These are phyloP conservation scores for Paramecium pentaurelia DNA, from an alignment of 73 alveolate genomes.

Conservation along the genomic window DNA sequence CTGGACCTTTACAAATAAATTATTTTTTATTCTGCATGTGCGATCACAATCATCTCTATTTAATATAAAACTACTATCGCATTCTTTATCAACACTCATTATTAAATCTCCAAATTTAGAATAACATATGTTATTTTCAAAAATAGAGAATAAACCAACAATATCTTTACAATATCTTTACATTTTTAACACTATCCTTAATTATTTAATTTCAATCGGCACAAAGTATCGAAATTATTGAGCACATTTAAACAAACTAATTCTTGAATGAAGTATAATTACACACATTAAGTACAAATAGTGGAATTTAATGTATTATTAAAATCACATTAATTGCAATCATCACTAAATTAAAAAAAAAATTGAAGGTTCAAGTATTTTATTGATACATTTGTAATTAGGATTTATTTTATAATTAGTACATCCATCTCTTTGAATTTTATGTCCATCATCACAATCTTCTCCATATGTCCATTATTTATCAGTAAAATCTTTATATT, in stretches of 20 bases:
- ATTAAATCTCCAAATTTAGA: not conserved
- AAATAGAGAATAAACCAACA: not conserved
- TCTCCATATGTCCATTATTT: not conserved
- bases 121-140: not conserved
- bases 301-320: not conserved
- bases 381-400: not conserved
- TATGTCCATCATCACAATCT: constrained; percentile 13
- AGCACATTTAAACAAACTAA: not conserved
- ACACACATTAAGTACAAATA: not conserved
- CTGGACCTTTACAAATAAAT: not conserved
- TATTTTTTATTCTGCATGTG: not conserved
- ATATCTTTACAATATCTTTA: too few species aligned
- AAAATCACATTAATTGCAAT: not conserved
- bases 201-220: not conserved
- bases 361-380: not conserved
- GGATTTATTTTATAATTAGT: not conserved
- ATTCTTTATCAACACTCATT: not conserved
- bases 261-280: not conserved
- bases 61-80: not conserved
- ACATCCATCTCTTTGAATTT: not conserved
- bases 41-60: not conserved
- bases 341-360: not conserved
- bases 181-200: not conserved
- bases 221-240: not conserved
- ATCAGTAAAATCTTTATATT: not conserved